These are phyloP conservation scores for Aaosphaeria arxii DNA, from an alignment of 2,329 filamentous ascomycete genomes.

Conservation along the genomic window DNA sequence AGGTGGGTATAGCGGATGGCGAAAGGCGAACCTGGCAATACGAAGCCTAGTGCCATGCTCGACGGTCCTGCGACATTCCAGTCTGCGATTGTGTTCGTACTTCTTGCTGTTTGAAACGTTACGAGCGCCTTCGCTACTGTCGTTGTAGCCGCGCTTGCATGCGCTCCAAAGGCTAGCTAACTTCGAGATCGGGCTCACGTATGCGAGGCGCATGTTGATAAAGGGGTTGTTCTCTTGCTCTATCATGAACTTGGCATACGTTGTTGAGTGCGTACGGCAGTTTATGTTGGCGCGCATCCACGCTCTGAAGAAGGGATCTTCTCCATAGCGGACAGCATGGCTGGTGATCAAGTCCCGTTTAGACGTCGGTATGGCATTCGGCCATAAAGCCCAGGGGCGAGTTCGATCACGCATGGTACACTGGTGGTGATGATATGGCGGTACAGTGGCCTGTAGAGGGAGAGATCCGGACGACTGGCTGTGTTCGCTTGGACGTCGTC, in stretches of 20 bases:
- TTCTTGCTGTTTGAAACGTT: conserved; percentile 12
- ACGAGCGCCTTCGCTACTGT: conserved; percentile 10
- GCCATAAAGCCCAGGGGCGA: conserved; percentile 18
- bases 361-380: conserved; percentile 19
- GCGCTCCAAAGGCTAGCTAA: conserved; percentile 2
- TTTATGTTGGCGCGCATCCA: conserved; percentile 23
- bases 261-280: conserved; percentile 14
- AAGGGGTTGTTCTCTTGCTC: conserved; percentile 20
- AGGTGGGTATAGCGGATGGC: conserved; percentile 18
- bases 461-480: background rate
- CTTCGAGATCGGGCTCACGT: conserved; percentile 6
- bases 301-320: conserved; percentile 22
- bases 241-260: conserved; percentile 23
- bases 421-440: conserved; percentile 11
- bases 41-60: conserved; percentile 18
- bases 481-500: conserved; percentile 3
- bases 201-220: conserved; percentile 18
- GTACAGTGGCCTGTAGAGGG: conserved; percentile 1
- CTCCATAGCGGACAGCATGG: conserved; percentile 18
- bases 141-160: conserved; percentile 4
- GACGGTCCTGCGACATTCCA: conserved; percentile 20
- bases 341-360: conserved; percentile 16
- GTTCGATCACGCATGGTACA: conserved; percentile 13
- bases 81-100: conserved; percentile 23
- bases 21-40: conserved; percentile 19